These are phyloP conservation scores for Ceratobasidium sp. DNA, from an alignment of 1,284 basidiomycete species.

Conservation along the genomic window DNA sequence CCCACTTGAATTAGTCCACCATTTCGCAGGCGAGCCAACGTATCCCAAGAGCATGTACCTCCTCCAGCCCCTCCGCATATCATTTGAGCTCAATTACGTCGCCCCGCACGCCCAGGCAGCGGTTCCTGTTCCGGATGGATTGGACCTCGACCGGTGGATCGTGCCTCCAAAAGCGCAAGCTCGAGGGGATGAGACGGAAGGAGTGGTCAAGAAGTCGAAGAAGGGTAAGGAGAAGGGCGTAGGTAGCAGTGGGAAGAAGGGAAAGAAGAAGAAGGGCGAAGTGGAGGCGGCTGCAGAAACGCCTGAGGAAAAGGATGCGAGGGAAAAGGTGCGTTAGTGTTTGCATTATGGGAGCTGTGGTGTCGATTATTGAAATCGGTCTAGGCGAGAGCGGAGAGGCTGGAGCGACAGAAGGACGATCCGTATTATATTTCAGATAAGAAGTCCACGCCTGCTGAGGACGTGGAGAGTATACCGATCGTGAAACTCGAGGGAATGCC, in stretches of 20 bases:
- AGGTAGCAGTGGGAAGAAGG: conserved; percentile 66
- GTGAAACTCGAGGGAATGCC: conserved; percentile 81
- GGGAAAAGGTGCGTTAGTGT: conserved; percentile 67
- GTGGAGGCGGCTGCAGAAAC: conserved; percentile 64
- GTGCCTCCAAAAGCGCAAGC: conserved; percentile 65
- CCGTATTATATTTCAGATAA: conserved; percentile 87
- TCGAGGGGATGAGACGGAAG: conserved; percentile 53
- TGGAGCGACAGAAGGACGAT: conserved; percentile 82
- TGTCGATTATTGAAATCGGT: neutral
- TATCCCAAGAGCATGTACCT: conserved; percentile 93
- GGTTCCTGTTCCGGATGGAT: conserved; percentile 83
- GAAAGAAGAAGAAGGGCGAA: conserved; percentile 60
- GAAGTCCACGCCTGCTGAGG: conserved; percentile 57
- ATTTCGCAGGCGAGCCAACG: conserved; percentile 60
- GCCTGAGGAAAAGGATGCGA: conserved; percentile 65
- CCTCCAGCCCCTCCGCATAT: conserved; percentile 83
- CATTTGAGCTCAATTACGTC: conserved; percentile 89
- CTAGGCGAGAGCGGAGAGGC: conserved; percentile 79
- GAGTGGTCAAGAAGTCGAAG: conserved; percentile 47
- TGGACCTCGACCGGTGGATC: conserved; percentile 90
- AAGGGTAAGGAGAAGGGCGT: conserved; percentile 56
- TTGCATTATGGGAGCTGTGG: conserved; percentile 41
- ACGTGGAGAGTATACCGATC: conserved; percentile 88
- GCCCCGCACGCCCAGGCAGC: conserved; percentile 83
- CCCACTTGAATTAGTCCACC: conserved; percentile 34